Percentiles rank a stretch among this genome's conserved stretches.
phyloP scores from a whole-genome alignment of 495 filamentous ascomycete genomes.

The Elaphomyces granulatus region DNA sequence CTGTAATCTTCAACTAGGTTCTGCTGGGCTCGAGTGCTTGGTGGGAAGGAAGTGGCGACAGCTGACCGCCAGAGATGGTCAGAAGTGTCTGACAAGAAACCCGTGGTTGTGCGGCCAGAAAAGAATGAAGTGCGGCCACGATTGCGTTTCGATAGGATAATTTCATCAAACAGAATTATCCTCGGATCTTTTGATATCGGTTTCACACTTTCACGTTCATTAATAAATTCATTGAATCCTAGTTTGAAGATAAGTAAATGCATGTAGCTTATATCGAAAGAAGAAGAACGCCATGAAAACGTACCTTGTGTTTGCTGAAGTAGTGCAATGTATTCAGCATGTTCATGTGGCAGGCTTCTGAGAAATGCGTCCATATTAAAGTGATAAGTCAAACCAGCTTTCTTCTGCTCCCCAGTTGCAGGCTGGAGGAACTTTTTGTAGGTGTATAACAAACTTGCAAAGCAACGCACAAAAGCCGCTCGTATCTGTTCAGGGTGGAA shows the following conservation, averaged over 20 bases:
- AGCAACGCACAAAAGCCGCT: slow-evolving; percentile 86
- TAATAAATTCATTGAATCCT: slow-evolving; percentile 96
- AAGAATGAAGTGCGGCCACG: slow-evolving; percentile 49
- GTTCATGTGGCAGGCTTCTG: slow-evolving; percentile 77
- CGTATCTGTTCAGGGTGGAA: slow-evolving; percentile 85
- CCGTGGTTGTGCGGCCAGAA: slow-evolving; percentile 36
- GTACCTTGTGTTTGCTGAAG: slow-evolving; percentile 88
- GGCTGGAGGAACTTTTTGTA: slow-evolving; percentile 74
- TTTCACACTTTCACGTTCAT: slow-evolving; percentile 56
- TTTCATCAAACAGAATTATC: slow-evolving; percentile 86
- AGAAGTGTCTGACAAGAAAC: slow-evolving; percentile 69
- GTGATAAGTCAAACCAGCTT: slow-evolving; percentile 67
- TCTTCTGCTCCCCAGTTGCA: slow-evolving; percentile 70
- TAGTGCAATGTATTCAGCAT: slow-evolving; percentile 75
- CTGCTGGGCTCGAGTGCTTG: slow-evolving; percentile 43
- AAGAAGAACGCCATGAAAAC: too few relatives aligned
- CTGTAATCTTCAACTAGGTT: slow-evolving; percentile 53
- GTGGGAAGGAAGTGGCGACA: slow-evolving; percentile 52
- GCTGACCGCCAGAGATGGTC: slow-evolving; percentile 92
- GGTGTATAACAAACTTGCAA: slow-evolving; percentile 89
- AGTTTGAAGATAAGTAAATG: slow-evolving; percentile 1
- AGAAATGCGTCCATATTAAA: slow-evolving; percentile 94
- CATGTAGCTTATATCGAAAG: background rate
- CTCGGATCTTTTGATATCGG: slow-evolving; percentile 42
- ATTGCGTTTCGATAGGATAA: slow-evolving; percentile 88